Percentiles rank a stretch among this genome's conserved stretches.
These are phyloP conservation scores for Magnolia changhungtana DNA, from an alignment of 164 flowering plant genomes.

Conservation along the genomic window DNA sequence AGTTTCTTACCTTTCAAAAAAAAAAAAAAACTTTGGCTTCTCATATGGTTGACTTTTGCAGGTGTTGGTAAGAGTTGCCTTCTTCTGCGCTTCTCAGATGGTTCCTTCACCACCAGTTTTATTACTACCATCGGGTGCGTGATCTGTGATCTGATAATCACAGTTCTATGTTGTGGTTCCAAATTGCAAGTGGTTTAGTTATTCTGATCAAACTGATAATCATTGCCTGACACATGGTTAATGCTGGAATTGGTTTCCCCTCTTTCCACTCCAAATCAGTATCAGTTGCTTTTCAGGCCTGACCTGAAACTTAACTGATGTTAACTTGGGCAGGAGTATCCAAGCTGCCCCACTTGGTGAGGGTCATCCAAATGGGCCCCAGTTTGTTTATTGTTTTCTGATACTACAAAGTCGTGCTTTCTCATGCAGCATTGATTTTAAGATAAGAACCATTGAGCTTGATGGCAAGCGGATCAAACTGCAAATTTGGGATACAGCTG, in stretches of 20 bases:
- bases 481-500: slow-evolving; percentile 97
- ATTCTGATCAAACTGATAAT: background rate
- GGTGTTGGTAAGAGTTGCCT: slow-evolving; percentile 97
- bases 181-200: background rate
- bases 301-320: background rate
- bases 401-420: slow-evolving; percentile 8
- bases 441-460: slow-evolving; percentile 84
- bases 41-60: slow-evolving; percentile 20
- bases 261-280: background rate
- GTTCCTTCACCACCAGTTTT: slow-evolving; percentile 88
- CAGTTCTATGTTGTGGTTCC: background rate
- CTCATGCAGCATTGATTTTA: slow-evolving; percentile 68
- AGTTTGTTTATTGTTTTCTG: background rate
- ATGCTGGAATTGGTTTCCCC: background rate
- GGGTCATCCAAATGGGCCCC: background rate
- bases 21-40: background rate
- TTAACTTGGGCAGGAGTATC: background rate
- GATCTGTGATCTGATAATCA: background rate
- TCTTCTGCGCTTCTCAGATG: slow-evolving; percentile 85
- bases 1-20: too few species aligned
- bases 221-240: background rate
- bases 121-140: slow-evolving; percentile 84
- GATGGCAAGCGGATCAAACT: slow-evolving; percentile 79
- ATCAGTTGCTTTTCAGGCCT: background rate
- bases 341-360: background rate